Evolutionary conservation across 73 alveolate species (phyloP).

Genomic region (Tetrahymena malaccensis): DNA sequence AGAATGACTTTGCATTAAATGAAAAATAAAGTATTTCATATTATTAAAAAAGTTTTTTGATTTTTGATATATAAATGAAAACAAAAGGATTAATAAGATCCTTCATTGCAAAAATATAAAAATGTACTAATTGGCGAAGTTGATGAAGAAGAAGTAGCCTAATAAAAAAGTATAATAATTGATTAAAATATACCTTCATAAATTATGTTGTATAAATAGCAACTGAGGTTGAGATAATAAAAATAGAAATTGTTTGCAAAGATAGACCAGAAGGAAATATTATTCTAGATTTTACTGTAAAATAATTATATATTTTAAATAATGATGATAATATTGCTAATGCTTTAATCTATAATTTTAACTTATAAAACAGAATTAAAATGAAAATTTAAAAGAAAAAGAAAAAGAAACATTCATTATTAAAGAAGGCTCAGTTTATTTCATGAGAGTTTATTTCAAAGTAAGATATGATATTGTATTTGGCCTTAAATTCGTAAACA

Average conservation of each 20-base stretch:
- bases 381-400: constrained; percentile 3
- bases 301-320: neutral
- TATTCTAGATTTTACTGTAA: constrained; percentile 7
- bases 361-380: neutral
- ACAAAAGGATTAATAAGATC: constrained; percentile 23
- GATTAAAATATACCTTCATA: neutral
- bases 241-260: constrained; percentile 14
- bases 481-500: constrained; percentile 46
- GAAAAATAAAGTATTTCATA: neutral
- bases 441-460: constrained; percentile 39
- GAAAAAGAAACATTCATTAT: constrained; percentile 20
- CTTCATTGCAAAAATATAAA: constrained; percentile 7
- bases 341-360: too few species aligned
- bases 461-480: constrained; percentile 50
- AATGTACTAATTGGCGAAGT: constrained; percentile 22
- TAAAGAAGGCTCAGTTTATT: constrained; percentile 31
- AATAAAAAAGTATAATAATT: neutral
- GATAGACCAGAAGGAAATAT: constrained; percentile 29
- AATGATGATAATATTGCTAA: too few species aligned
- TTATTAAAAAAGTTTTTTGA: neutral
- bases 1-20: neutral
- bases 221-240: constrained; percentile 39
- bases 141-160: neutral
- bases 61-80: neutral
- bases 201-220: constrained; percentile 17